Evolutionary conservation across 805 yeast genomes (phyloP).

Genomic region (Lipomyces oligophaga): DNA sequence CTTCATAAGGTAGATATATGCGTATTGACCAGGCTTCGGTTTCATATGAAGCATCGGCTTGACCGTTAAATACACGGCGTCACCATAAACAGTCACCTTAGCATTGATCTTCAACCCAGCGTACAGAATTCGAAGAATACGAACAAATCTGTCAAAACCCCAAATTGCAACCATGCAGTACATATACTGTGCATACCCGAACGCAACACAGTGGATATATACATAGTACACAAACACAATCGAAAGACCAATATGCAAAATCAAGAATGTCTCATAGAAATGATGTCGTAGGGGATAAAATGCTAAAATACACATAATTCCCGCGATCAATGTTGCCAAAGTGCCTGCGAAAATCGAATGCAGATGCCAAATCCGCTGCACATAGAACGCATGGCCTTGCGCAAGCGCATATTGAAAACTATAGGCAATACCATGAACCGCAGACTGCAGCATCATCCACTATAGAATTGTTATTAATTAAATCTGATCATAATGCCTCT

Average conservation of each 20-base stretch:
- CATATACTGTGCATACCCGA: conserved; percentile 33
- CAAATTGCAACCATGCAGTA: conserved; percentile 59
- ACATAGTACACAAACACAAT: conserved; percentile 50
- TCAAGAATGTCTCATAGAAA: conserved; percentile 57
- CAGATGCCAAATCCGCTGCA: background rate
- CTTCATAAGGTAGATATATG: conserved; percentile 23
- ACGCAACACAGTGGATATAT: conserved; percentile 57
- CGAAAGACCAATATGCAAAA: conserved; percentile 57
- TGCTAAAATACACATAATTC: conserved; percentile 3
- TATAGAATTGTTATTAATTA: conserved; percentile 13
- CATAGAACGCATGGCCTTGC: conserved; percentile 39
- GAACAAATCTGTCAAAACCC: conserved; percentile 60
- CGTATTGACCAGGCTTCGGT: conserved; percentile 29
- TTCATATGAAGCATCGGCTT: conserved; percentile 13
- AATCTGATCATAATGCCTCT: conserved; percentile 5
- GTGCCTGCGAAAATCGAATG: conserved; percentile 38
- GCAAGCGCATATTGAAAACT: conserved; percentile 39
- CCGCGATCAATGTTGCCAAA: conserved; percentile 24
- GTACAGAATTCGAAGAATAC: conserved; percentile 50
- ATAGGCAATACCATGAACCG: conserved; percentile 59
- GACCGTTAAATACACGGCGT: conserved; percentile 9
- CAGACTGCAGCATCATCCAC: conserved; percentile 14
- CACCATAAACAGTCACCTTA: conserved; percentile 6
- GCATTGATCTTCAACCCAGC: conserved; percentile 8
- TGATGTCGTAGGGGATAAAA: conserved; percentile 17